Evolutionary conservation across 2,329 filamentous ascomycete species (phyloP).

Genomic region (Dryadomyces sulphureus): DNA sequence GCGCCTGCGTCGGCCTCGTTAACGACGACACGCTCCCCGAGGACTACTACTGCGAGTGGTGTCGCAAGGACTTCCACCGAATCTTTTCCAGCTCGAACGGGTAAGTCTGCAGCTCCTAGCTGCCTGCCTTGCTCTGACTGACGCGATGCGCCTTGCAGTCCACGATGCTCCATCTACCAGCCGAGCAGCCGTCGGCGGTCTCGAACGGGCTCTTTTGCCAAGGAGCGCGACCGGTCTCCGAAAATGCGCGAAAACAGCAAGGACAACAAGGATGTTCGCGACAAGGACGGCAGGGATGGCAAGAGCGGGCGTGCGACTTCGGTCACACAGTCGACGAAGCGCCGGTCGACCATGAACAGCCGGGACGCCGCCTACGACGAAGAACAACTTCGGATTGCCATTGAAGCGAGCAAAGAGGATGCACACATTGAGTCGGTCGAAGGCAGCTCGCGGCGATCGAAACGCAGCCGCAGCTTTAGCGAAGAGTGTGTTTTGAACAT

Average conservation of each 20-base stretch:
- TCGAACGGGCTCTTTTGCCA: constrained; percentile 49
- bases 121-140: not conserved
- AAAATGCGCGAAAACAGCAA: constrained; percentile 37
- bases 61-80: constrained; percentile 80
- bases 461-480: constrained; percentile 78
- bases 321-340: constrained; percentile 50
- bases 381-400: constrained; percentile 77
- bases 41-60: constrained; percentile 96
- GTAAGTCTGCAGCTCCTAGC: constrained; percentile 37
- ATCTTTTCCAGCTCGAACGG: constrained; percentile 69
- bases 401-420: constrained; percentile 90
- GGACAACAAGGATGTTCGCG: not conserved
- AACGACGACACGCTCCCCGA: constrained; percentile 86
- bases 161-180: constrained; percentile 52
- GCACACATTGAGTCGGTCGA: constrained; percentile 28
- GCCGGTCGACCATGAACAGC: constrained; percentile 95
- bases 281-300: constrained; percentile 4
- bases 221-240: constrained; percentile 42
- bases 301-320: constrained; percentile 31
- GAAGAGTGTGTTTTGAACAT: constrained; percentile 59
- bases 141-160: constrained; percentile 22
- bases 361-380: constrained; percentile 91
- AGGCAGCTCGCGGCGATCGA: constrained; percentile 49
- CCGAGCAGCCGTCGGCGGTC: constrained; percentile 43
- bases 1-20: constrained; percentile 92